phyloP scores from a whole-genome alignment of 352 stramenopile genomes.

The Phytophthora parvispora region DNA sequence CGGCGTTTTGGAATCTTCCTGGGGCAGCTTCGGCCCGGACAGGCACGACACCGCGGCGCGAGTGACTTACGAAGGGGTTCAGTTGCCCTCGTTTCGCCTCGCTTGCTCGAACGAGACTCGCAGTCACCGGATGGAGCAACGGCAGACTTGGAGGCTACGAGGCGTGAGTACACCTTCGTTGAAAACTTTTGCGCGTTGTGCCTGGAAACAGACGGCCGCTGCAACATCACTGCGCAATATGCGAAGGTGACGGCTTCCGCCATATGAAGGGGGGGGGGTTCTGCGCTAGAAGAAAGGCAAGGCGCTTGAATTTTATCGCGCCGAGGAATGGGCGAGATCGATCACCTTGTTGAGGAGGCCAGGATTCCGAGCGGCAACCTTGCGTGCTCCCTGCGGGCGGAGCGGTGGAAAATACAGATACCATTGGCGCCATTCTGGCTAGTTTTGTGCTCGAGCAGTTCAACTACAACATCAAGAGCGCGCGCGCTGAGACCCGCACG shows the following conservation, averaged over 20 bases:
- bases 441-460: constrained; percentile 2
- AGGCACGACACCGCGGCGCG: no score
- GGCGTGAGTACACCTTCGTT: constrained; percentile 1
- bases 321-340: constrained; percentile 4
- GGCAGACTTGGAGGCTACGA: neutral
- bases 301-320: neutral
- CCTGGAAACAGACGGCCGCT: constrained; percentile 3
- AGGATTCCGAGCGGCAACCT: neutral
- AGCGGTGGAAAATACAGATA: constrained; percentile 22
- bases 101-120: neutral
- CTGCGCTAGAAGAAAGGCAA: constrained; percentile 5
- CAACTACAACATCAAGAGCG: constrained; percentile 12
- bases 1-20: neutral
- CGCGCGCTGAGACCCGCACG: neutral
- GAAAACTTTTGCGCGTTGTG: constrained; percentile 11
- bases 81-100: neutral
- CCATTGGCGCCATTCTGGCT: constrained; percentile 15
- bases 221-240: constrained; percentile 19
- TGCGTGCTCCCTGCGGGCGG: constrained; percentile 8
- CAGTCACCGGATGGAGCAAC: neutral
- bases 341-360: neutral
- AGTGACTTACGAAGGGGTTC: neutral
- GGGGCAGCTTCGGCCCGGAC: no score
- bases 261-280: constrained; percentile 19
- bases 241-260: constrained; percentile 13